Evolutionary conservation across 352 stramenopile genomes (phyloP).

Genomic region (Blastocystis sp.): DNA sequence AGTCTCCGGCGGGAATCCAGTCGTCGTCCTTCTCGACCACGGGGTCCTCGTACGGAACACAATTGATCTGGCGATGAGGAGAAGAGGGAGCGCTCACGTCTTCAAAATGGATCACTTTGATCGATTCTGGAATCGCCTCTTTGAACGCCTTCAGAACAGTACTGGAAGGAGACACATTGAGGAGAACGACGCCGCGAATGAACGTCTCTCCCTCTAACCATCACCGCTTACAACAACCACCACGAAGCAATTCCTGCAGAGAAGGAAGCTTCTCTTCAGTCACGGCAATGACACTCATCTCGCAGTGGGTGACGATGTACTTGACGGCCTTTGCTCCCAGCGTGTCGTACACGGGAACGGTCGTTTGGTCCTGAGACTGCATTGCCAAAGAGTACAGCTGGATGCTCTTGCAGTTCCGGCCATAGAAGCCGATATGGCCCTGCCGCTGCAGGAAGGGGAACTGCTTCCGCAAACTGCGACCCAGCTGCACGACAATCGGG

Average conservation of each 20-base stretch:
- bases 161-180: slow-evolving; percentile 1
- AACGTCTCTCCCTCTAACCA: too few relatives aligned
- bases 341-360: slow-evolving; percentile 36
- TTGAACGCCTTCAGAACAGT: background rate
- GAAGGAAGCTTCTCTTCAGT: slow-evolving; percentile 49
- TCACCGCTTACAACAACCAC: too few relatives aligned
- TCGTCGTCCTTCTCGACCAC: background rate
- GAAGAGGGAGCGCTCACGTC: background rate
- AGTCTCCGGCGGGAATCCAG: slow-evolving; percentile 32
- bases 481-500: slow-evolving; percentile 26
- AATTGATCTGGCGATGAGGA: slow-evolving; percentile 22
- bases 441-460: slow-evolving; percentile 43
- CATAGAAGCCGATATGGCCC: slow-evolving; percentile 7
- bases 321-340: slow-evolving; percentile 6
- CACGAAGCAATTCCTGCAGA: background rate
- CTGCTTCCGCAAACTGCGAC: slow-evolving; percentile 37
- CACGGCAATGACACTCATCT: slow-evolving; percentile 17
- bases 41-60: slow-evolving; percentile 16
- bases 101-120: slow-evolving; percentile 37
- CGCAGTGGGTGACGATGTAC: slow-evolving; percentile 19
- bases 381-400: slow-evolving; percentile 41
- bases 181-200: background rate
- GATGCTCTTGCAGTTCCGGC: slow-evolving; percentile 8
- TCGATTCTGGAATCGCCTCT: background rate
- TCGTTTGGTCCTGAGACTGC: slow-evolving; percentile 47